Evolutionary conservation across 352 stramenopile species (phyloP), one percentile per base, ranked within the genome.

Genomic region (Phytophthora citrophthora): DNA sequence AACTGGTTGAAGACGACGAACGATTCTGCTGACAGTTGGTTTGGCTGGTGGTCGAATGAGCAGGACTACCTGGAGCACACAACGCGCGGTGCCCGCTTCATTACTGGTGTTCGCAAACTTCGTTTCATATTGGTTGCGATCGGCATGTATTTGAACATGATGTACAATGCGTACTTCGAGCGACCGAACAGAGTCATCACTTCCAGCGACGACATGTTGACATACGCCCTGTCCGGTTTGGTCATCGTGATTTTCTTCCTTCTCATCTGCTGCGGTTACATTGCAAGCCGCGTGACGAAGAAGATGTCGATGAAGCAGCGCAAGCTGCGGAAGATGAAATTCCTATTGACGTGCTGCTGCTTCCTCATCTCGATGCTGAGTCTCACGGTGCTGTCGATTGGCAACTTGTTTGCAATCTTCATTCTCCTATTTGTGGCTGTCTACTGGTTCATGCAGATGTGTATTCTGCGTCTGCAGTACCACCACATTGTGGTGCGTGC

Each of bases 1-100:
- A 88, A 93, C 50, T 99, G 96, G 96, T 91, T 99, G 55, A 77
- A 63, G 11, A 94, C 86, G 38, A 91, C 82, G 11, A 95, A 96
- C 26, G 88, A 96, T 62, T 94, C 86, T 10, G 81, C 86, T 13
- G 80, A 94, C 47, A 94, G 86, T 71, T 96, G 88, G 88, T 89
- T 91, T 53, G 88, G 88, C 16, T 96, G 88, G 88, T 96, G 86
- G 86, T 88, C 81, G 15, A 90, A 82, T 56, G 88, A 96, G 52
- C 55, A 93, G 10, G 81, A 88, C 44, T 94, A 92, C 69, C 58
- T 95, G 24, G 88, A 96, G 70, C 84, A 94, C 70, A 92, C 86
- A 15, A 88, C 85, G 4, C 54, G 64, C 15, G 77, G 74, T 41
- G 74, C 75, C 11, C 86, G 88, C 29, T 81, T 94, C 29, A 72